phyloP scores from a whole-genome alignment of 2,329 filamentous ascomycete species.

The Cladosporium sphaerospermum region DNA sequence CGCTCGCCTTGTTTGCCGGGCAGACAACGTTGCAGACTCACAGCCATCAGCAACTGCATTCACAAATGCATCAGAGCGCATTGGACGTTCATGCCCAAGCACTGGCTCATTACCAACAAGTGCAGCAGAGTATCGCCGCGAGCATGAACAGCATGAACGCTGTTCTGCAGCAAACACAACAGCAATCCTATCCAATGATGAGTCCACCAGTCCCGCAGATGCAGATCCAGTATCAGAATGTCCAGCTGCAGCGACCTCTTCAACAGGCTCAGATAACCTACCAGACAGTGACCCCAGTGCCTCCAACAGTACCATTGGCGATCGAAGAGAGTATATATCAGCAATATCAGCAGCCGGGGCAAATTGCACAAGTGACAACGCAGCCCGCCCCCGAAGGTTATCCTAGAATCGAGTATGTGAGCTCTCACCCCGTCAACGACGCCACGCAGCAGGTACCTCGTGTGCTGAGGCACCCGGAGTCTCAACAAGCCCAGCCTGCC shows the following conservation, averaged over 20 bases:
- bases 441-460: no score
- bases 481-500: no score
- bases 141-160: background rate
- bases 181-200: background rate
- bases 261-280: background rate
- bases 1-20: background rate
- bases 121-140: background rate
- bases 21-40: background rate
- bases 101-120: background rate
- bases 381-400: no score
- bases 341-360: background rate
- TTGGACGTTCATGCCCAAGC: background rate
- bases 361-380: no score
- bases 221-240: background rate
- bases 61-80: conserved; percentile 5
- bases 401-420: no score
- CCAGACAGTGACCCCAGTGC: background rate
- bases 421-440: no score
- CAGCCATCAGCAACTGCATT: conserved; percentile 1
- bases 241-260: background rate
- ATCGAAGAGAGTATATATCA: background rate
- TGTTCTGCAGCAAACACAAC: background rate
- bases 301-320: background rate
- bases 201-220: background rate
- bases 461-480: no score